Evolutionary conservation across 2,329 filamentous ascomycete genomes (phyloP).

Genomic region (Fusarium hainanense): DNA sequence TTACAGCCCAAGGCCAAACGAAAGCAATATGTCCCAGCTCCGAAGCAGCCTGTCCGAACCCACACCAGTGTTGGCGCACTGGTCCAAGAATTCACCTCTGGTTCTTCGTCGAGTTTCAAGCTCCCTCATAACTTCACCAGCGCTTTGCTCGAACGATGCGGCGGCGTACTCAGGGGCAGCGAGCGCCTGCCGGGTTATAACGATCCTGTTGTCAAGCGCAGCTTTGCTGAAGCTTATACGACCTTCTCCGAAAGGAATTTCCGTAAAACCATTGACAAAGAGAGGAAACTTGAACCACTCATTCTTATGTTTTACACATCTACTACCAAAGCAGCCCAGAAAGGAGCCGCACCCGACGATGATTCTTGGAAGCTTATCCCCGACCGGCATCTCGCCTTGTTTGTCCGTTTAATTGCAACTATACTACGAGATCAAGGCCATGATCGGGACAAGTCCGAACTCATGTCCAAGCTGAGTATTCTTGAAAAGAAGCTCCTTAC

Average conservation of each 20-base stretch:
- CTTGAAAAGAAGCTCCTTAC: conserved; percentile 94
- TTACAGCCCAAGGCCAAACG: conserved; percentile 90
- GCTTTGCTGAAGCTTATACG: conserved; percentile 94
- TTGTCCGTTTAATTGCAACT: conserved; percentile 84
- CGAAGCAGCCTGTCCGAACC: conserved; percentile 68
- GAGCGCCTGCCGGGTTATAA: conserved; percentile 90
- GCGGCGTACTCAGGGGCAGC: conserved; percentile 81
- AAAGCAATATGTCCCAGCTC: conserved; percentile 81
- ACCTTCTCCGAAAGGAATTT: conserved; percentile 90
- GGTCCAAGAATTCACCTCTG: conserved; percentile 82
- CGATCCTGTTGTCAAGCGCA: conserved; percentile 90
- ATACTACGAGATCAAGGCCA: conserved; percentile 87
- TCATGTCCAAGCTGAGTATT: conserved; percentile 80
- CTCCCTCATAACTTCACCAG: conserved; percentile 66
- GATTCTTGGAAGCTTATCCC: conserved; percentile 92
- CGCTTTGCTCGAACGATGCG: conserved; percentile 76
- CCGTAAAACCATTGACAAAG: conserved; percentile 91
- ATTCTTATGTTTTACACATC: conserved; percentile 97
- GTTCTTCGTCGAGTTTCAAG: conserved; percentile 63
- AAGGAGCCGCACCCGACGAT: conserved; percentile 79
- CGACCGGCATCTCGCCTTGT: conserved; percentile 93
- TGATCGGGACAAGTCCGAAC: conserved; percentile 84
- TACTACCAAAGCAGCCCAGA: conserved; percentile 85
- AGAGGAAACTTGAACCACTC: conserved; percentile 90
- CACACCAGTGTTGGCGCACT: conserved; percentile 85